Base-by-base conservation (phyloP, 1,284 basidiomycete species). In the Anthracocystis panici-leucophaei region DNA sequence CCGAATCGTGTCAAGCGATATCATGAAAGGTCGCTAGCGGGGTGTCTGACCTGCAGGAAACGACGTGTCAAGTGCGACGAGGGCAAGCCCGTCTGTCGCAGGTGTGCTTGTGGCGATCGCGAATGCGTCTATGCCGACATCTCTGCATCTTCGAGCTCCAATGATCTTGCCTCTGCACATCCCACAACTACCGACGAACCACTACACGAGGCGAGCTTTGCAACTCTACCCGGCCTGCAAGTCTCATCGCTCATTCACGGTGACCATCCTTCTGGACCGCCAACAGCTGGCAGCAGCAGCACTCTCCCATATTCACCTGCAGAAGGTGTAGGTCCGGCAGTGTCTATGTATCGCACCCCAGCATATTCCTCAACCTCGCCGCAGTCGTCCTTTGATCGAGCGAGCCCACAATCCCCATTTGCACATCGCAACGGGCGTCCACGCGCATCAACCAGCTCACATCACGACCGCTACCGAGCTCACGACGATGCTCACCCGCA, bases 61-160 rank as follows among this genome's bases (percentile, higher is more conserved):
- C 57, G 72, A 48, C 42, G 72, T 12, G 72, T 75, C 58, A 75
- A 75, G 40, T 75, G 72, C 45, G 72, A 75, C 44, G 72, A 75
- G 23, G 57, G 3, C 29, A 75, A 60, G 20, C 72, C 72, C 2
- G 45, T 70, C 11, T 75, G 72, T 33, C 62, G 55, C 5, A 50
- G 72, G 23, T 75, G 72, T 50, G 45, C 72, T 8, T 63, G 63
- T 29, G 72, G 72, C 10, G 72, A 75, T 49, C 62, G 72, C 20
- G 51, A 69, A 27, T 75, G 72, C 45, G 35, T 70, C 46, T 75
- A 75, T 42, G 59, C 70, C 16, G 60, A 64, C 18, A 29, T 31
- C 7, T 40, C 64, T 5, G 14, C 25, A 8, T 35, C 53, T 5
- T 52, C 42, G 4, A n/a, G 20, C 29, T 46, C 52, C 2, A 29